phyloP scores from a whole-genome alignment of 768 basidiomycete genomes.

The Trametes elegans region DNA sequence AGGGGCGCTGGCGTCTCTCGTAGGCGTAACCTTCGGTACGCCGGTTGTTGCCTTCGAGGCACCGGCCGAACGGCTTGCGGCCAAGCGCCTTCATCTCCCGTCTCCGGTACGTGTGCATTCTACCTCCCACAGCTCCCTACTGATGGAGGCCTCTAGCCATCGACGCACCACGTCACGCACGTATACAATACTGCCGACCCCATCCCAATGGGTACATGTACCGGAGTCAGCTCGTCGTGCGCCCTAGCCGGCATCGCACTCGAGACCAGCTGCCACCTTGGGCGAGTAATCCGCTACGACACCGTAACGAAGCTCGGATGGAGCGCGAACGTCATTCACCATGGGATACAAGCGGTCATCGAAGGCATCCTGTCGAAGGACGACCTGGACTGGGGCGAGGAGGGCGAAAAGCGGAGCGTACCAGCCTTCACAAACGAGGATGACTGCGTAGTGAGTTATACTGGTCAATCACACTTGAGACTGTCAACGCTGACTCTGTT shows the following conservation, averaged over 20 bases:
- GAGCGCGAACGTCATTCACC: slow-evolving; percentile 72
- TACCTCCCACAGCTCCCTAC: background rate
- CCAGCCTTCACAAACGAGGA: slow-evolving; percentile 51
- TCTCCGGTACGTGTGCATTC: slow-evolving; percentile 57
- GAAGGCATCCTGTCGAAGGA: slow-evolving; percentile 59
- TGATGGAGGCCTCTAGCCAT: slow-evolving; percentile 44
- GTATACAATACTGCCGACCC: slow-evolving; percentile 95
- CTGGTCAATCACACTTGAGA: background rate
- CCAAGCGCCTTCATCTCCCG: slow-evolving; percentile 75
- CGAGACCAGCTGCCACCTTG: slow-evolving; percentile 85
- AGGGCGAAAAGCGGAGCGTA: slow-evolving; percentile 35
- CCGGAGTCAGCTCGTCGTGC: slow-evolving; percentile 73
- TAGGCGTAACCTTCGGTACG: slow-evolving; percentile 88
- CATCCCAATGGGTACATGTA: slow-evolving; percentile 84
- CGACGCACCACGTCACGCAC: slow-evolving; percentile 76
- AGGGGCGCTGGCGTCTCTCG: slow-evolving; percentile 78
- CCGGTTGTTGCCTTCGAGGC: slow-evolving; percentile 92
- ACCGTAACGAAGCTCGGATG: slow-evolving; percentile 80
- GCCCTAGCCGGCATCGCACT: slow-evolving; percentile 84
- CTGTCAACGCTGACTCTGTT: background rate
- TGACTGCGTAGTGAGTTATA: slow-evolving; percentile 65
- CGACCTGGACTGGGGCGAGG: slow-evolving; percentile 25
- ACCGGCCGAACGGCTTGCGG: slow-evolving; percentile 52
- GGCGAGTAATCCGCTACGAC: slow-evolving; percentile 80
- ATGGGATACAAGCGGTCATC: slow-evolving; percentile 67